Conservation (phyloP, 1,139 yeast genomes). For the Yamadazyma siamensis region DNA sequence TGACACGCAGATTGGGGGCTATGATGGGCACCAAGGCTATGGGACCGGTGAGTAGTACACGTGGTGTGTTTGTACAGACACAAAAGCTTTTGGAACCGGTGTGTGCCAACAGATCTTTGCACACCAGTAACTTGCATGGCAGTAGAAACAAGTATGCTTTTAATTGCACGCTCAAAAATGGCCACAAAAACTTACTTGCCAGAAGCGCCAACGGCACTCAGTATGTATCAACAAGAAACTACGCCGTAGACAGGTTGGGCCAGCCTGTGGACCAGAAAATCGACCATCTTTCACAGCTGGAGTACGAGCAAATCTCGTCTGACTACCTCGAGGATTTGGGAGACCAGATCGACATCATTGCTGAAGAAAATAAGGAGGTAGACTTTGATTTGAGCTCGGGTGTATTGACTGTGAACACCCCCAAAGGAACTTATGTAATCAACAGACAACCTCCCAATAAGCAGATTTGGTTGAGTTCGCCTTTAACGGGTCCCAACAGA, state of each 20-base stretch:
- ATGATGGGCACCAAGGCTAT: too few species aligned
- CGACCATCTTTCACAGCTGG: conserved; percentile 38
- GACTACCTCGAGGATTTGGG: conserved; percentile 61
- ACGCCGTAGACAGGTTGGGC: conserved; percentile 33
- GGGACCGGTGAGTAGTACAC: too few species aligned
- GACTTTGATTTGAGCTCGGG: conserved; percentile 87
- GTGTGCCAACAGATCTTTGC: too few species aligned
- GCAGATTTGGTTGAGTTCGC: conserved; percentile 91
- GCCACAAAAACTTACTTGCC: too few species aligned
- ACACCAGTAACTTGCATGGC: too few species aligned
- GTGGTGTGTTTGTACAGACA: too few species aligned
- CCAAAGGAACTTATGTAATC: conserved; percentile 77
- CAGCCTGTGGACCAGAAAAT: conserved; percentile 49
- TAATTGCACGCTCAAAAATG: too few species aligned
- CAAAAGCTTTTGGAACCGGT: too few species aligned
- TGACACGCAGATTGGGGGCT: too few species aligned
- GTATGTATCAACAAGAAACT: too few species aligned
- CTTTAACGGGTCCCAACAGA: conserved; percentile 85
- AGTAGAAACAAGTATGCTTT: too few species aligned
- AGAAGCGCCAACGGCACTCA: too few species aligned
- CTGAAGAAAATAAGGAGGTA: conserved; percentile 55
- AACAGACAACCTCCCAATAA: conserved; percentile 93
- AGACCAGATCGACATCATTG: conserved; percentile 60
- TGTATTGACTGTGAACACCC: conserved; percentile 65
- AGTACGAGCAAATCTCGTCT: conserved; percentile 60